Conservation (phyloP, 2,329 filamentous ascomycete species). For the Ramichloridium luteum region DNA sequence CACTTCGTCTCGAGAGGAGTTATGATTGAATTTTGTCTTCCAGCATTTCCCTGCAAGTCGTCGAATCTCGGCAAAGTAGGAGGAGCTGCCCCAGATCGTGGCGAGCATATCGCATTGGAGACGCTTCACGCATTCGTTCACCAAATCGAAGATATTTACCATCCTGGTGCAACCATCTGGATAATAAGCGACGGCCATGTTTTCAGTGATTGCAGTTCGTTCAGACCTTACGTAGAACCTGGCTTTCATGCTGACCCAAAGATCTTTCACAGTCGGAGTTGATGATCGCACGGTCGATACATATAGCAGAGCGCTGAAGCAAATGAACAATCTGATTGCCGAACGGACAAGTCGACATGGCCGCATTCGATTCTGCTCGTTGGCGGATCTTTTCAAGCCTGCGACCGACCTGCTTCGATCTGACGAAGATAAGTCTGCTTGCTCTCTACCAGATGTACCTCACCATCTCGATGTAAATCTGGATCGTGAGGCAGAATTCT, state of each 20-base stretch:
- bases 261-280: conserved; percentile 4
- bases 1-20: conserved; percentile 1
- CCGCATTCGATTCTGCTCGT: conserved; percentile 1
- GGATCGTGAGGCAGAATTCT: conserved; percentile 4
- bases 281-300: conserved; percentile 3
- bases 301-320: conserved; percentile 1
- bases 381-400: conserved; percentile 2
- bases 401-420: no score
- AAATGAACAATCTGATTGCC: conserved; percentile 3
- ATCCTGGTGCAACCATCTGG: conserved; percentile 2
- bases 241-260: no score
- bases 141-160: conserved; percentile 2
- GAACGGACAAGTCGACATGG: background rate
- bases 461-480: conserved; percentile 3
- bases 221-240: no score
- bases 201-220: conserved; percentile 5
- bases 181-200: conserved; percentile 5
- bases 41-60: conserved; percentile 7
- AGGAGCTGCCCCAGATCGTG: conserved; percentile 2
- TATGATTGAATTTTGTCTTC: conserved; percentile 3
- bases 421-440: no score
- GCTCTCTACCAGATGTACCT: no score
- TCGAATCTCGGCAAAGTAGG: conserved; percentile 4
- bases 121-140: conserved; percentile 4
- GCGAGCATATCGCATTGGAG: conserved; percentile 4